phyloP scores from a whole-genome alignment of 805 yeast species.

The Tetrapisispora fleetii region DNA sequence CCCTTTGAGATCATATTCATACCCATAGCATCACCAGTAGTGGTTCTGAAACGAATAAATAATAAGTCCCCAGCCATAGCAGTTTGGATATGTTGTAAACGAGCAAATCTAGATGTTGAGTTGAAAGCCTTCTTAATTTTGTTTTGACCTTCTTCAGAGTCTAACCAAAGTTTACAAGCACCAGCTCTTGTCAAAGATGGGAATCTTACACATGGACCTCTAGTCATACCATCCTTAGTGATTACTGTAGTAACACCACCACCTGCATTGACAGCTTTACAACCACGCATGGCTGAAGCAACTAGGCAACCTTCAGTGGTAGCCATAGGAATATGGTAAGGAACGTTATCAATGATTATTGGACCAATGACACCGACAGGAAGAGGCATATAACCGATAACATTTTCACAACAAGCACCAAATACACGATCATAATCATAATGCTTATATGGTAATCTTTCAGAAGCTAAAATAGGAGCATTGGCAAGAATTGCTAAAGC shows the following conservation, averaged over 20 bases:
- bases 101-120: constrained; percentile 94
- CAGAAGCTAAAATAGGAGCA: constrained; percentile 66
- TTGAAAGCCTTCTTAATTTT: constrained; percentile 81
- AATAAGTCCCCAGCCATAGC: constrained; percentile 89
- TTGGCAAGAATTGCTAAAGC: constrained; percentile 79
- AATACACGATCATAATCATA: constrained; percentile 94
- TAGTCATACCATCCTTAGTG: constrained; percentile 96
- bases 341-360: constrained; percentile 74
- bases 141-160: constrained; percentile 86
- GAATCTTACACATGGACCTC: constrained; percentile 96
- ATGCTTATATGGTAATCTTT: constrained; percentile 64
- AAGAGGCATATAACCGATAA: constrained; percentile 89
- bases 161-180: constrained; percentile 90
- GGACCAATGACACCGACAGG: constrained; percentile 99
- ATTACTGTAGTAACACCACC: constrained; percentile 91
- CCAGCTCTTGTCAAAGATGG: constrained; percentile 80
- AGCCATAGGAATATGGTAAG: constrained; percentile 95
- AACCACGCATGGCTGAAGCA: constrained; percentile 98
- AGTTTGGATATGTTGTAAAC: constrained; percentile 81
- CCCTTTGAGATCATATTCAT: constrained; percentile 99
- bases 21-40: constrained; percentile 99
- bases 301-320: constrained; percentile 98
- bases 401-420: constrained; percentile 99
- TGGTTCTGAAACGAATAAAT: constrained; percentile 90
- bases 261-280: constrained; percentile 94